Evolutionary conservation across 345 rosid genomes (phyloP), one percentile per base, ranked within the genome.

Genomic region (Combretum micranthum): DNA sequence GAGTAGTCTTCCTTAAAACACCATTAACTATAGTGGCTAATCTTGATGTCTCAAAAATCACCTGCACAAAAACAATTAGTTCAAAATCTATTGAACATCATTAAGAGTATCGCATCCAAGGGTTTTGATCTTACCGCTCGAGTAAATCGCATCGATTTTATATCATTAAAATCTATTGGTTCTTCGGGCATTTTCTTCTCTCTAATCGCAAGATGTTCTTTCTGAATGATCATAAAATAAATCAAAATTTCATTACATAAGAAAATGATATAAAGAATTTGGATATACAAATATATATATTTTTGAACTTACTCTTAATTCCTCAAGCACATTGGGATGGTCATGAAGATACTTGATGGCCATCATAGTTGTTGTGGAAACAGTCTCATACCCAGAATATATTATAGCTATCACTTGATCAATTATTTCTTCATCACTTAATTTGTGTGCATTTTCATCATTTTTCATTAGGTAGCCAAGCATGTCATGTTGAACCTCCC

Each of bases 291-390:
- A 25, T 25, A 5, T 25, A 25, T 25, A 2, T 25, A 25, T 2
- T 2, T 5, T 2, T 25, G 5, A 49, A 69, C 83, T 67, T 63
- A 88, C 96, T 69, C 88, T 80, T 55, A 88, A 68, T 66, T 80
- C 79, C 46, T 82, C 63, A 52, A 89, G 97, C 59, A 66, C 85
- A 52, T 47, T 61, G 0, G 95, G 91, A 64, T 84, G 78, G 66
- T 89, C 97, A 66, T 78, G 80, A 32, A 86, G 83, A 55, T 78
- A 89, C 68, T 86, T 86, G 68, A 89, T 59, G 16, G 95, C 81
- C 95, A 86, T 89, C 95, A 86, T 86, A 32, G 85, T 59, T 8
- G 95, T 89, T 4, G 83, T 77, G 4, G 97, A 89, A 49, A 89
- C 87, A 10, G 95, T 89, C 66, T 89, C 95, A 42, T 83, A 89